These are phyloP conservation scores for Paramecium sonneborni DNA, from an alignment of 73 alveolate genomes.

Conservation along the genomic window DNA sequence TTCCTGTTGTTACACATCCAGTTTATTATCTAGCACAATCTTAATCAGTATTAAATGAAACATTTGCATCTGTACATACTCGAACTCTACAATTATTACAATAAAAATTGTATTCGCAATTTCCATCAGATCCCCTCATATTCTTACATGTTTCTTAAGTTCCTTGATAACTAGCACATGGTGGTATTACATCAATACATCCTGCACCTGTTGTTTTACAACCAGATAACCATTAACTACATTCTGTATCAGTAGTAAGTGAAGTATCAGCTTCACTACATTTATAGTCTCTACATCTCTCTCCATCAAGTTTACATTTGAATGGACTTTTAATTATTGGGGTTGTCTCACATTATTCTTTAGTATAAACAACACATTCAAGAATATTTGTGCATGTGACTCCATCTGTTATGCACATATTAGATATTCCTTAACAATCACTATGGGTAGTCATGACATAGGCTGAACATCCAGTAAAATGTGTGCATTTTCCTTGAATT, in stretches of 20 bases:
- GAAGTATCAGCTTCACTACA: not conserved
- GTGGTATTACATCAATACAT: not conserved
- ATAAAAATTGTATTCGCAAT: not conserved
- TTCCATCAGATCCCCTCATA: not conserved
- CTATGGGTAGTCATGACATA: not conserved
- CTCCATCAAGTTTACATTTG: not conserved
- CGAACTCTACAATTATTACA: too few species aligned
- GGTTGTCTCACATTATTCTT: not conserved
- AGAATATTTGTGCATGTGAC: not conserved
- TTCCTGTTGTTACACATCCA: too few species aligned
- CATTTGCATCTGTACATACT: too few species aligned
- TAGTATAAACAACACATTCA: not conserved
- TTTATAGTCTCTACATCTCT: not conserved
- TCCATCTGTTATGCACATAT: constrained; percentile 6
- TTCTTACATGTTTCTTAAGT: not conserved
- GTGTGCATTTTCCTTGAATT: not conserved
- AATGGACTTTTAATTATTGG: not conserved
- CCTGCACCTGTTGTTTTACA: not conserved
- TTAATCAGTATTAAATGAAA: too few species aligned
- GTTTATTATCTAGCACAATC: too few species aligned
- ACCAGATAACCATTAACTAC: not conserved
- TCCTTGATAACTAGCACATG: not conserved
- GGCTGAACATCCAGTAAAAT: constrained; percentile 50
- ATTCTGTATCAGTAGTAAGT: not conserved
- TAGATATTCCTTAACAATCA: not conserved